Conservation (phyloP, 257 asterid species). For the Plantago major region DNA sequence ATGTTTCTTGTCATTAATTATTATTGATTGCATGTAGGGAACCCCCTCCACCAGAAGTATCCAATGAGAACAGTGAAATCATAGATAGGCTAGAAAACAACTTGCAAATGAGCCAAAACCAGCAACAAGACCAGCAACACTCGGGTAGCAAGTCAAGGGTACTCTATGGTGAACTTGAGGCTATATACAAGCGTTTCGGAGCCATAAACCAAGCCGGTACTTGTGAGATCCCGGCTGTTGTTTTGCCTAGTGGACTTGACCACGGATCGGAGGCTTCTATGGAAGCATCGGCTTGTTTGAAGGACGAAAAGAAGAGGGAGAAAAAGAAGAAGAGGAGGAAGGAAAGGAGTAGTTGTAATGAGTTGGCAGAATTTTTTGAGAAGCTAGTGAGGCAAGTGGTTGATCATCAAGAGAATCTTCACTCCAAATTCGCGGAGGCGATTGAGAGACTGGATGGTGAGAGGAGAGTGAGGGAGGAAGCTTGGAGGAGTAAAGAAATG, state of each 20-base stretch:
- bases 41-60: constrained; percentile 36
- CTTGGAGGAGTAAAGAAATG: constrained; percentile 46
- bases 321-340: constrained; percentile 25
- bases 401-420: constrained; percentile 53
- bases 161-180: constrained; percentile 58
- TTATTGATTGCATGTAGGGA: constrained; percentile 45
- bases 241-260: constrained; percentile 8
- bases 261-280: constrained; percentile 20
- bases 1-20: background rate
- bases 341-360: constrained; percentile 14
- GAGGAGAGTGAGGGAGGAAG: constrained; percentile 46
- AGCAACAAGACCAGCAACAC: constrained; percentile 25
- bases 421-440: constrained; percentile 35
- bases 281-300: constrained; percentile 17
- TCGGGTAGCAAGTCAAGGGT: constrained; percentile 19
- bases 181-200: constrained; percentile 38
- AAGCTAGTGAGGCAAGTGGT: constrained; percentile 35
- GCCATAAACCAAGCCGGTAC: constrained; percentile 31
- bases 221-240: constrained; percentile 2
- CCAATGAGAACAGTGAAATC: constrained; percentile 50
- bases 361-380: constrained; percentile 40
- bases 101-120: constrained; percentile 26
- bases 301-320: constrained; percentile 23
- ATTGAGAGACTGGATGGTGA: constrained; percentile 55
- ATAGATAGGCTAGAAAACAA: constrained; percentile 27